Evolutionary conservation across 192 early-diverging fungal species (phyloP).

Genomic region (Thamnidium elegans): DNA sequence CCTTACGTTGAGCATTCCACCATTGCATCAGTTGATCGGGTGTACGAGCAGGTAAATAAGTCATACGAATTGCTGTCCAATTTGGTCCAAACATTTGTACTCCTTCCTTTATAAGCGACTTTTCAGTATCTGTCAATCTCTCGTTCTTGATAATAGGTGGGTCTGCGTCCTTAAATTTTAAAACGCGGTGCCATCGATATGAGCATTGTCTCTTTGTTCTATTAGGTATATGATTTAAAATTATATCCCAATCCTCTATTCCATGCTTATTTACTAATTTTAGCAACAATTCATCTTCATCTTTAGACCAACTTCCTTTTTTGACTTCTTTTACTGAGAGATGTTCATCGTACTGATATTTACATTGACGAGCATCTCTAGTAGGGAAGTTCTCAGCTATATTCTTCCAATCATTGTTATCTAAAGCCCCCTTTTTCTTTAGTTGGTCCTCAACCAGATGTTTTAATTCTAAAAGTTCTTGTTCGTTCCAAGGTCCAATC

Average conservation of each 20-base stretch:
- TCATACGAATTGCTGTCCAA: slow-evolving; percentile 25
- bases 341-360: neutral
- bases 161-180: neutral
- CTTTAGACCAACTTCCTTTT: slow-evolving; percentile 3
- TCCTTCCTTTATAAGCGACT: slow-evolving; percentile 22
- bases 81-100: slow-evolving; percentile 33
- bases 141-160: neutral
- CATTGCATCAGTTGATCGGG: slow-evolving; percentile 25
- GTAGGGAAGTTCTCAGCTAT: neutral
- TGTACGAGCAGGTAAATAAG: slow-evolving; percentile 26
- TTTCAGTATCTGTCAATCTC: slow-evolving; percentile 20
- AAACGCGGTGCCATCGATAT: slow-evolving; percentile 6
- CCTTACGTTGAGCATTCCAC: slow-evolving; percentile 19
- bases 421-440: neutral
- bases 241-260: neutral
- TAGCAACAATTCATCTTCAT: slow-evolving; percentile 8
- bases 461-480: neutral
- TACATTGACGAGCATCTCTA: neutral
- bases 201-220: neutral
- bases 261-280: slow-evolving; percentile 1
- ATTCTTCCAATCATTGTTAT: slow-evolving; percentile 5
- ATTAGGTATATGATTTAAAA: neutral
- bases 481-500: neutral
- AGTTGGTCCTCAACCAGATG: neutral
- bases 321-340: neutral